phyloP scores from a whole-genome alignment of 805 yeast genomes.

The Wickerhamomyces chambardii region DNA sequence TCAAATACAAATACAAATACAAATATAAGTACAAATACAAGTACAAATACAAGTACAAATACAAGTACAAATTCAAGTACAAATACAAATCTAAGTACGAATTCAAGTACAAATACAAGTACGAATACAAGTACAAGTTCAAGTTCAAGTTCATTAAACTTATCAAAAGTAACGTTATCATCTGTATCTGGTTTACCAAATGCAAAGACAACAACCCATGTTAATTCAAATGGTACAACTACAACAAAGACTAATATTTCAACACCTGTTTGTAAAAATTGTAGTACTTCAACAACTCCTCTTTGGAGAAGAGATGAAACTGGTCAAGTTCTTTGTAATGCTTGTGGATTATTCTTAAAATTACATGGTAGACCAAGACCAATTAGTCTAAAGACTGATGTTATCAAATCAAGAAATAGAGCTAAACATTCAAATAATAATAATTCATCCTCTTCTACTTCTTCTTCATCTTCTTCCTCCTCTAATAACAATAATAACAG shows the following conservation, averaged over 20 bases:
- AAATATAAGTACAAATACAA: too few species aligned
- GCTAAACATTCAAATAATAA: slow-evolving; percentile 38
- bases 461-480: too few species aligned
- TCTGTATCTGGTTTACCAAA: slow-evolving; percentile 46
- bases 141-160: too few species aligned
- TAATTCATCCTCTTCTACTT: too few species aligned
- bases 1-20: too few species aligned
- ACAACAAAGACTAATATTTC: slow-evolving; percentile 56
- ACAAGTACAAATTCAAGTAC: too few species aligned
- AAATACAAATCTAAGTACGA: too few species aligned
- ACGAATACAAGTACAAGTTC: too few species aligned
- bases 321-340: slow-evolving; percentile 87
- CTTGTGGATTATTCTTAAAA: slow-evolving; percentile 85
- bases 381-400: slow-evolving; percentile 83
- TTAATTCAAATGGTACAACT: slow-evolving; percentile 49
- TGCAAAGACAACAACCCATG: slow-evolving; percentile 48
- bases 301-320: slow-evolving; percentile 92
- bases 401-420: slow-evolving; percentile 85
- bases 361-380: slow-evolving; percentile 93
- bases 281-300: slow-evolving; percentile 90
- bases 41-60: too few species aligned
- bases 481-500: slow-evolving; percentile 3
- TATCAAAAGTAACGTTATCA: too few species aligned
- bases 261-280: slow-evolving; percentile 76
- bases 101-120: too few species aligned